These are phyloP conservation scores for Nannochloropsis gaditana DNA, from an alignment of 108 stramenopile genomes.

Conservation along the genomic window DNA sequence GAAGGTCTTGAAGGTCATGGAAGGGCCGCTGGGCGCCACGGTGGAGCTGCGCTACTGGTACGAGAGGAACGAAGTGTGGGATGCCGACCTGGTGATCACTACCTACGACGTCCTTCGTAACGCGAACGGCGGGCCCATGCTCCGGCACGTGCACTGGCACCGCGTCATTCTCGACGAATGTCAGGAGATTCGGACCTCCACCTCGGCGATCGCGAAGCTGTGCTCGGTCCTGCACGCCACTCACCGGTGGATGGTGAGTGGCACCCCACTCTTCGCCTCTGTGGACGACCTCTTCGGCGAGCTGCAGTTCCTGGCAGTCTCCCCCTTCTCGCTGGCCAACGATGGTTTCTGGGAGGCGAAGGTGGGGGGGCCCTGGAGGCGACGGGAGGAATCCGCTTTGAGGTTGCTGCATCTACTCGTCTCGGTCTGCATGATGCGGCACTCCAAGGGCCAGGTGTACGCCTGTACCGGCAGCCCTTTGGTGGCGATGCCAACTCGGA, in stretches of 20 bases:
- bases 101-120: constrained; percentile 47
- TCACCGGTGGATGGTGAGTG: constrained; percentile 66
- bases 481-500: background rate
- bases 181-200: constrained; percentile 68
- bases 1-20: background rate
- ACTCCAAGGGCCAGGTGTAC: constrained; percentile 62
- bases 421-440: constrained; percentile 59
- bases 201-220: constrained; percentile 61
- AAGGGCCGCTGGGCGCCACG: background rate
- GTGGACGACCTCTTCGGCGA: constrained; percentile 69
- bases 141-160: constrained; percentile 40
- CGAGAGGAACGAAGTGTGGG: constrained; percentile 10
- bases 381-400: constrained; percentile 29
- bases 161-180: constrained; percentile 71
- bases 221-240: constrained; percentile 53
- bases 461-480: background rate
- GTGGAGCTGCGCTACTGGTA: background rate
- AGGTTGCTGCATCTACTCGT: constrained; percentile 57
- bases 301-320: constrained; percentile 66
- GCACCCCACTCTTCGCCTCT: constrained; percentile 68
- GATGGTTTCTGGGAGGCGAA: constrained; percentile 74
- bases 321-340: constrained; percentile 63
- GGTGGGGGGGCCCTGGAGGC: constrained; percentile 55
- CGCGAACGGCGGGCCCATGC: background rate
- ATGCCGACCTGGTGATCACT: constrained; percentile 47